Evolutionary conservation across 768 basidiomycete species (phyloP).

Genomic region (Tricholoma sp.): DNA sequence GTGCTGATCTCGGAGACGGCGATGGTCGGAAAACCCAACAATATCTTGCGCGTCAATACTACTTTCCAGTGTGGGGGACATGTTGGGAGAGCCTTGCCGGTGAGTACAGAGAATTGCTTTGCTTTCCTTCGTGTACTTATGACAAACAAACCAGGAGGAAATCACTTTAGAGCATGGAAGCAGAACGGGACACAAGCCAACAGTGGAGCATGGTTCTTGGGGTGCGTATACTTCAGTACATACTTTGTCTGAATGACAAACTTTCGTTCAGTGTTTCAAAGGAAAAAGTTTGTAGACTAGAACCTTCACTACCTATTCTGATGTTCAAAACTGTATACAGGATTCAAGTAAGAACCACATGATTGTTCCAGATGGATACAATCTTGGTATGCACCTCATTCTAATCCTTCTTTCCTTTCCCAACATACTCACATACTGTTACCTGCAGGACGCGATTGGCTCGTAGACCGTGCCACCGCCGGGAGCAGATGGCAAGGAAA

Average conservation of each 20-base stretch:
- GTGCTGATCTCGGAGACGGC: slow-evolving; percentile 82
- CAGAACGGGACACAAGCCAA: slow-evolving; percentile 74
- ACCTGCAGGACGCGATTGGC: slow-evolving; percentile 59
- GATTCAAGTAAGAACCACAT: slow-evolving; percentile 63
- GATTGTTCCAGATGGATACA: slow-evolving; percentile 77
- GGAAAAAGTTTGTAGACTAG: slow-evolving; percentile 43
- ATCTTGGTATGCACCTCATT: slow-evolving; percentile 32
- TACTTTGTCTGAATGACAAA: neutral
- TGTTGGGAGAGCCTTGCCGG: slow-evolving; percentile 86
- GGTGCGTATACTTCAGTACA: slow-evolving; percentile 35
- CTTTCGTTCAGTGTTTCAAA: slow-evolving; percentile 54
- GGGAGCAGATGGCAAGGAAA: slow-evolving; percentile 59
- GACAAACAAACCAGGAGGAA: slow-evolving; percentile 48
- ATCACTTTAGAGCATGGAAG: slow-evolving; percentile 87
- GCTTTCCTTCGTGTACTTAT: neutral
- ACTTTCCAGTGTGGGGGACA: slow-evolving; percentile 74
- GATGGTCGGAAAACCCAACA: slow-evolving; percentile 64
- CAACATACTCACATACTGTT: neutral
- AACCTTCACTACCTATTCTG: neutral
- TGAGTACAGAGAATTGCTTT: slow-evolving; percentile 11
- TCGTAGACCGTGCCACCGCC: slow-evolving; percentile 61
- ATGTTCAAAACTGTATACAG: slow-evolving; percentile 20
- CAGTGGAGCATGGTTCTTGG: slow-evolving; percentile 83
- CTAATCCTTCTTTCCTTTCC: neutral
- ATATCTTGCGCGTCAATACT: slow-evolving; percentile 72